Percentiles rank a stretch among this genome's conserved stretches.
These are phyloP conservation scores for Salvia rosmarinus DNA, from an alignment of 257 asterid species.

Conservation along the genomic window DNA sequence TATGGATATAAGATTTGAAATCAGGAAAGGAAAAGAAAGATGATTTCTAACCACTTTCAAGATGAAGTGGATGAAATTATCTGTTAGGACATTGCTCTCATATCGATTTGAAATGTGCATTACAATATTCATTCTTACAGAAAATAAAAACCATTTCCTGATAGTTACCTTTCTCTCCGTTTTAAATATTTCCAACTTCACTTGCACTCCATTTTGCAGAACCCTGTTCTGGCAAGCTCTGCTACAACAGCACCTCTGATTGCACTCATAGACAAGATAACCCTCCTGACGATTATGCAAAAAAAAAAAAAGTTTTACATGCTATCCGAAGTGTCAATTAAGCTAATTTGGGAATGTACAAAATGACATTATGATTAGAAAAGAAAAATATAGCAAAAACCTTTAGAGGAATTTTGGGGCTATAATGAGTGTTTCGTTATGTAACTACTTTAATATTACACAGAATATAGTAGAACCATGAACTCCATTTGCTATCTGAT, in stretches of 20 bases:
- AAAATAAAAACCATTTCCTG: constrained; percentile 16
- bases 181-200: constrained; percentile 89
- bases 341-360: not conserved
- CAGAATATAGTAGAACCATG: constrained; percentile 15
- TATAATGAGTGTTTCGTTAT: constrained; percentile 6
- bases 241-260: constrained; percentile 76
- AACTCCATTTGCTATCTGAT: constrained; percentile 7
- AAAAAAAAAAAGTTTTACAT: constrained; percentile 1
- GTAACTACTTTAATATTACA: not conserved
- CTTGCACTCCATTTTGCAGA: constrained; percentile 85
- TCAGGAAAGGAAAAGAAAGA: not conserved
- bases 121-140: constrained; percentile 12
- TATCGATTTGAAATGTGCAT: constrained; percentile 13
- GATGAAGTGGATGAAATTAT: constrained; percentile 13
- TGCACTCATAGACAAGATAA: constrained; percentile 94
- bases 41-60: constrained; percentile 1
- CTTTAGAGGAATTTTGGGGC: not conserved
- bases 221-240: constrained; percentile 87
- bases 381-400: too few species aligned
- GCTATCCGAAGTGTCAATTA: constrained; percentile 15
- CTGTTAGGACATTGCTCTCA: not conserved
- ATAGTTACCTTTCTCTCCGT: constrained; percentile 77
- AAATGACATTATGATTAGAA: too few species aligned
- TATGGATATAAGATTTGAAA: constrained; percentile 8
- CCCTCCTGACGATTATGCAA: constrained; percentile 77